Base-by-base conservation (phyloP, 768 basidiomycete species). In the Crucibulum laeve region DNA sequence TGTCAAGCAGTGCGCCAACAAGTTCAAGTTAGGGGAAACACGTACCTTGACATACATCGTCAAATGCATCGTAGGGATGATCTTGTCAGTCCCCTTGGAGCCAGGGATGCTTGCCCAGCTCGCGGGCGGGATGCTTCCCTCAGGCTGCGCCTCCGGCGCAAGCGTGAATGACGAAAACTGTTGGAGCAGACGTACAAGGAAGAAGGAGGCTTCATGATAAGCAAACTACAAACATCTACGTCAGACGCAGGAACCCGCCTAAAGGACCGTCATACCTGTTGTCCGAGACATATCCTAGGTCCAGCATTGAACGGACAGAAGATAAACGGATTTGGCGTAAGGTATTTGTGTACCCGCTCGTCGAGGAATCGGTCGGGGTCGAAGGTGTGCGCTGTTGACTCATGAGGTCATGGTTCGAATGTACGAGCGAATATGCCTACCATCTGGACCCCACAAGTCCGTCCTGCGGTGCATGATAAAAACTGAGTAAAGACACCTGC, bases 321-420 rank as follows among this genome's bases (percentile, higher is more conserved):
- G 13, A 70, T 67, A 45, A 63, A 63, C 0, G 60, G 62, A 45
- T 80, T 79, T 1, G 70, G 64, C 0, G 64, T 66, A 37, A 75
- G 48, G 50, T 75, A 71, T 50, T 71, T 73, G 11, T 57, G 49
- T 0, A 73, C 36, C 3, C 78, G 65, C 33, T 73, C 69, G 45
- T 81, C 77, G 23, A 80, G 58, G 67, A 78, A 80, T 1, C 79
- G 67, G 48, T 77, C 72, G 3, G 79, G 79, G 49, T 80, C 78
- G 46, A 79, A 80, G 28, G 58, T 47, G 1, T 65, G 51, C 5
- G 75, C 75, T 75, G 38, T 7, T 25, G 24, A n/a, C 8, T 37
- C 10, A n/a, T 14, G 14, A 5, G 18, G 19, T 39, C 3, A 23
- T 8, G 43, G 18, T 30, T 25, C 4, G 18, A 7, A 35, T 14